These are phyloP conservation scores for Malassezia japonica DNA, from an alignment of 1,284 basidiomycete genomes.

Conservation along the genomic window DNA sequence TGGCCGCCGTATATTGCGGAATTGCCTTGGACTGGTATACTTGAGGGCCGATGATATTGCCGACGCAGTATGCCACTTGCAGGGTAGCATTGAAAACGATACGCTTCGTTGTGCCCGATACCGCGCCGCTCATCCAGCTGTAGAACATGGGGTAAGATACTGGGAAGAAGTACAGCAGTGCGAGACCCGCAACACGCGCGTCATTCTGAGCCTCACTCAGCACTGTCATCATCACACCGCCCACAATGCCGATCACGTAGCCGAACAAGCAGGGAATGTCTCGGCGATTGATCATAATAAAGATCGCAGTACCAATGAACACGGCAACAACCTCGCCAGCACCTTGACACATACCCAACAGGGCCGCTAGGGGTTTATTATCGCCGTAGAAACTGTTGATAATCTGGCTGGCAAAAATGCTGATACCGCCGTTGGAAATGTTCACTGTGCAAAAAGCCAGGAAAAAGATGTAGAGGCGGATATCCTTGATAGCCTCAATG, in stretches of 20 bases:
- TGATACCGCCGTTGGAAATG: slow-evolving; percentile 30
- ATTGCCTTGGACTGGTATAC: slow-evolving; percentile 26
- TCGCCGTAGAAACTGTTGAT: slow-evolving; percentile 38
- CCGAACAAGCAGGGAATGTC: slow-evolving; percentile 32
- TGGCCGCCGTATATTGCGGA: slow-evolving; percentile 32
- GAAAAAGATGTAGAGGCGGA: slow-evolving; percentile 46
- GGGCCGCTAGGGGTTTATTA: slow-evolving; percentile 28
- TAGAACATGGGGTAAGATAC: slow-evolving; percentile 30
- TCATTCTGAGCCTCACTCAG: neutral
- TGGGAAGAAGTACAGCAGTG: slow-evolving; percentile 24
- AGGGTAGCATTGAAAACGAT: slow-evolving; percentile 34
- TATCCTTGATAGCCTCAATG: slow-evolving; percentile 54
- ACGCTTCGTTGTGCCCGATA: slow-evolving; percentile 39
- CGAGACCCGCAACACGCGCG: slow-evolving; percentile 14
- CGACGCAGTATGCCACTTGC: slow-evolving; percentile 35
- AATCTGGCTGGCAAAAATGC: slow-evolving; percentile 40
- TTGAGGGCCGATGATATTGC: slow-evolving; percentile 41
- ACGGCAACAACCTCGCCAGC: slow-evolving; percentile 31
- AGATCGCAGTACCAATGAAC: slow-evolving; percentile 26
- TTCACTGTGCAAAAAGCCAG: slow-evolving; percentile 24
- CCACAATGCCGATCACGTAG: slow-evolving; percentile 31
- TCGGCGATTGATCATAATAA: slow-evolving; percentile 20
- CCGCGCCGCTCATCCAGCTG: slow-evolving; percentile 21
- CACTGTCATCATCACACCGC: slow-evolving; percentile 17
- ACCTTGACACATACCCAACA: slow-evolving; percentile 41